A percentile compares a stretch with the other conserved stretches of the same genome.
These are phyloP conservation scores for Albugo candida DNA, from an alignment of 352 stramenopile species.

Conservation along the genomic window DNA sequence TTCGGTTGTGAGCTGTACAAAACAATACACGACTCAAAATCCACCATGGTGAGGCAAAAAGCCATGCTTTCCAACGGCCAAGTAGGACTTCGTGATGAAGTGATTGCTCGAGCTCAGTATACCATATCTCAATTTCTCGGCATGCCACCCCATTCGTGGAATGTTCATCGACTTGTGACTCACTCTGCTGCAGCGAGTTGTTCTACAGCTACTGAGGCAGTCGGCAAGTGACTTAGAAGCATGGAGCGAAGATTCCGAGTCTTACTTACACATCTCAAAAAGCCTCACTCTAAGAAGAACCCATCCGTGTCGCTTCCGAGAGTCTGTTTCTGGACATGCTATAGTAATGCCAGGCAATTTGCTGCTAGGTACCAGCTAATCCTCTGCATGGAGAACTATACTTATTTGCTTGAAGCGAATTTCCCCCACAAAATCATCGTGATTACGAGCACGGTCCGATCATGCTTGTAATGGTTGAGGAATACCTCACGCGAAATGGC, in stretches of 20 bases:
- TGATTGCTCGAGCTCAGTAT: constrained; percentile 51
- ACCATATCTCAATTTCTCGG: constrained; percentile 37
- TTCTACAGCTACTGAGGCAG: constrained; percentile 59
- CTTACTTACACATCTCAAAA: constrained; percentile 36
- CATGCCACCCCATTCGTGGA: constrained; percentile 4
- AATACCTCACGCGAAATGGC: constrained; percentile 43
- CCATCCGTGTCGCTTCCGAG: constrained; percentile 51
- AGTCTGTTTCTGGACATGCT: constrained; percentile 62
- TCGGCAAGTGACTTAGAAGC: constrained; percentile 32
- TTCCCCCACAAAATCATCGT: constrained; percentile 43
- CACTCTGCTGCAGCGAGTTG: constrained; percentile 41
- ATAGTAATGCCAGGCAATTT: constrained; percentile 44
- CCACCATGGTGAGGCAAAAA: constrained; percentile 27
- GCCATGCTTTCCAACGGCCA: constrained; percentile 63
- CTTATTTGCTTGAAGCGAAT: constrained; percentile 40
- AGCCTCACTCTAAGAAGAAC: constrained; percentile 56
- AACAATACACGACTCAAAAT: constrained; percentile 24
- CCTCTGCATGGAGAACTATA: constrained; percentile 24
- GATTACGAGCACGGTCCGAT: constrained; percentile 64
- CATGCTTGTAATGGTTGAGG: constrained; percentile 38
- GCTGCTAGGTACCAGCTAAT: constrained; percentile 50
- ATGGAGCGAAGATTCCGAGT: constrained; percentile 41
- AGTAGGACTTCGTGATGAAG: constrained; percentile 41
- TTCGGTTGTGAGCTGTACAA: constrained; percentile 69
- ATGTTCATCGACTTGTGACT: constrained; percentile 19